A percentile compares a stretch with the other conserved stretches of the same genome.
phyloP scores from a whole-genome alignment of 805 yeast species.

The Metschnikowia bowlesiae region DNA sequence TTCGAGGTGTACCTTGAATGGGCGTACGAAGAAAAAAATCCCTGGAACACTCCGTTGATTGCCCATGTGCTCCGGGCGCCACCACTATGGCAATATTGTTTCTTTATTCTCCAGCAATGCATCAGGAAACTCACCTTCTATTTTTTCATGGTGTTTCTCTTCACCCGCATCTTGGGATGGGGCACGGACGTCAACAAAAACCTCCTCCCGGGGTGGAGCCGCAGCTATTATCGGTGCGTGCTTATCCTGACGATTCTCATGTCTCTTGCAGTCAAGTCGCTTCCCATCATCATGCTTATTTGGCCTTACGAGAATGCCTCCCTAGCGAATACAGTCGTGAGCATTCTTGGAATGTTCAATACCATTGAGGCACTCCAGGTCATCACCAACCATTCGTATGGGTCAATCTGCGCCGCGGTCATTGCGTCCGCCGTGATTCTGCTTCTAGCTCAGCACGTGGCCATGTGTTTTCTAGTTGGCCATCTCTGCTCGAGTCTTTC shows the following conservation, averaged over 20 bases:
- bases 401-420: conserved; percentile 5
- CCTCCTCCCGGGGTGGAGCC: conserved; percentile 25
- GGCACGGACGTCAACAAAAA: conserved; percentile 18
- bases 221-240: conserved; percentile 34
- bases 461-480: conserved; percentile 8
- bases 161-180: conserved; percentile 17
- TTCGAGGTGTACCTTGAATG: conserved; percentile 89
- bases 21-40: conserved; percentile 79
- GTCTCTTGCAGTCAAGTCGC: conserved; percentile 73
- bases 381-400: conserved; percentile 9
- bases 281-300: conserved; percentile 89
- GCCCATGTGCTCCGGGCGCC: conserved; percentile 26
- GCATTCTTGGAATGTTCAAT: conserved; percentile 55
- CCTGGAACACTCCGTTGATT: conserved; percentile 24
- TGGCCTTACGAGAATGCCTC: conserved; percentile 91
- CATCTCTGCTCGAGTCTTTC: background rate
- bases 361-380: conserved; percentile 52
- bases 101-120: conserved; percentile 51
- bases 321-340: conserved; percentile 55
- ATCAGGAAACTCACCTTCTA: conserved; percentile 43
- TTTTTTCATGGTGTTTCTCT: conserved; percentile 27
- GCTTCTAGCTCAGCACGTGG: conserved; percentile 10
- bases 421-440: conserved; percentile 6
- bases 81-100: conserved; percentile 49
- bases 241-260: conserved; percentile 67